These are phyloP conservation scores for Astragalus membranaceus DNA, from an alignment of 306 rosid genomes.

Conservation along the genomic window DNA sequence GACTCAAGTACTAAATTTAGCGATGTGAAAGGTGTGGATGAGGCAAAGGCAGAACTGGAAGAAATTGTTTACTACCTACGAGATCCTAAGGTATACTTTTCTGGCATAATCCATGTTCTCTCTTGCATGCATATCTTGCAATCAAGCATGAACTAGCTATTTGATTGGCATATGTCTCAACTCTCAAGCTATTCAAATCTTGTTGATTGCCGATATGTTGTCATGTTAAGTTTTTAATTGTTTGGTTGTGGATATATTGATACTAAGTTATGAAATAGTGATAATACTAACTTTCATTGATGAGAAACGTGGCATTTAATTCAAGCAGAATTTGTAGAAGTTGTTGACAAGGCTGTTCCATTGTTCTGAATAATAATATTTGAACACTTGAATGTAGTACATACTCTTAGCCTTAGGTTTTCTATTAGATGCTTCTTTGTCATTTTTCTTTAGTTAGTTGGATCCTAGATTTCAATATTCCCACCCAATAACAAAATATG, in stretches of 20 bases:
- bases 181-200: not conserved
- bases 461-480: not conserved
- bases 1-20: conserved; percentile 68
- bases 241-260: not conserved
- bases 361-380: not conserved
- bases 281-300: not conserved
- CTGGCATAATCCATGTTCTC: not conserved
- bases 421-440: not conserved
- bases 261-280: not conserved
- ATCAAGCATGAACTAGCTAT: not conserved
- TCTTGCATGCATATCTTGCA: not conserved
- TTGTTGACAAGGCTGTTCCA: not conserved
- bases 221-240: not conserved
- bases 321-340: not conserved
- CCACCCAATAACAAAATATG: not conserved
- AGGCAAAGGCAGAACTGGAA: conserved; percentile 88
- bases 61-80: conserved; percentile 88
- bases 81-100: conserved; percentile 68
- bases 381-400: not conserved
- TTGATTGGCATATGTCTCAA: not conserved
- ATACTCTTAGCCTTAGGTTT: not conserved
- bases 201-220: not conserved
- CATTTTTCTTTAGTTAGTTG: not conserved
- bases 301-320: not conserved
- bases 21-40: conserved; percentile 88